Base-by-base conservation (phyloP, 139 green algal genomes). In the Chlorella sp. region DNA sequence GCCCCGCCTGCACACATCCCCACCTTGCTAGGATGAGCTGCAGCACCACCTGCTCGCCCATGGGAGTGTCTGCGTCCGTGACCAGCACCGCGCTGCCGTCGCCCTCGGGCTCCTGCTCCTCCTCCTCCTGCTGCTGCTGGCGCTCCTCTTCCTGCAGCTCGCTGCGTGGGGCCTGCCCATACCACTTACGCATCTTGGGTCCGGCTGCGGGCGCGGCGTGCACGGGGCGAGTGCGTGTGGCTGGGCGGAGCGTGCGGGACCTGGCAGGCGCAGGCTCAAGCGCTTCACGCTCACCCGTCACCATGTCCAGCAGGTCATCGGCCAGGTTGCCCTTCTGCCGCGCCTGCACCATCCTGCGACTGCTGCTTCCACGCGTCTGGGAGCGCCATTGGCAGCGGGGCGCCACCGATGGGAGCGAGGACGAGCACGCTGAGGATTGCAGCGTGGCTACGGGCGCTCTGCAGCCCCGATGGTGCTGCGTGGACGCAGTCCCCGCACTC, bases 11-110 rank as follows among this genome's bases (percentile, higher is more conserved):
- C n/a, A n/a, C n/a, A n/a, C n/a, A n/a, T n/a, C 24, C 76, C n/a
- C 32, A 86, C 86, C 86, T 82, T 27, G 83, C 80, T 1, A 92
- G 78, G 67, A 92, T 90, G 35, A 92, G 83, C 73, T 92, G 87
- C 71, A 92, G 77, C 24, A 88, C 74, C 4, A 90, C 74, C 55
- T 84, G 77, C 72, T 92, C 87, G 1, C 85, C 87, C 1, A 76
- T 80, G 20, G 77, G 68, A 17, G 71, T 75, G 35, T 90, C 85
- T 26, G 81, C 85, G 51, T 89, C 85, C 36, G 82, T 88, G 3
- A 92, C 87, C 20, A 90, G 67, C n/a, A 92, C 72, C 0, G 74
- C 68, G 5, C 81, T 71, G 1, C 51, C 60, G 2, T 60, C 42
- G 2, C 14, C 71, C 3, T 70, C 31, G 17, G 71, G 61, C 36